Conservation (phyloP, 78 protist genomes). For the Salpingoeca rosetta region DNA sequence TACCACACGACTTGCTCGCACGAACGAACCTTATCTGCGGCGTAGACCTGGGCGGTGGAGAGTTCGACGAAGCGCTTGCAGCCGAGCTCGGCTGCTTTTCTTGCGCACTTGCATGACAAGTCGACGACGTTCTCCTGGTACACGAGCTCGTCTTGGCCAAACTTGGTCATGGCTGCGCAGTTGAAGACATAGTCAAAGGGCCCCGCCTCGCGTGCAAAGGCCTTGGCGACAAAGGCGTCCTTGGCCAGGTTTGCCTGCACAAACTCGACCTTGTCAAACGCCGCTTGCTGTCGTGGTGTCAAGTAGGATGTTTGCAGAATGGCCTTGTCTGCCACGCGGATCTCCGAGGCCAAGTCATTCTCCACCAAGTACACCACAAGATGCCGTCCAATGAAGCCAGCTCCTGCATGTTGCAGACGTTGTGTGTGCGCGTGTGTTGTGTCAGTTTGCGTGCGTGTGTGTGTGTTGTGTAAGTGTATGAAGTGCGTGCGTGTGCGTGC, state of each 20-base stretch:
- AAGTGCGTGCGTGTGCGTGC: no score
- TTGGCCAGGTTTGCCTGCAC: constrained; percentile 65
- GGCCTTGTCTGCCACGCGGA: constrained; percentile 82
- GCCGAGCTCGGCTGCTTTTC: constrained; percentile 51
- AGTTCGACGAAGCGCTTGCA: constrained; percentile 71
- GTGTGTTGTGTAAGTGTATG: background rate
- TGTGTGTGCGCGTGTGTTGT: no score
- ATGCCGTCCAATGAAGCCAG: constrained; percentile 87
- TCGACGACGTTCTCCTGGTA: constrained; percentile 61
- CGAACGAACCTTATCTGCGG: constrained; percentile 32
- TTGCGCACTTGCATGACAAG: constrained; percentile 41
- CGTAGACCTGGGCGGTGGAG: constrained; percentile 84
- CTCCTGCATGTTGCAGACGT: no score
- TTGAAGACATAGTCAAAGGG: constrained; percentile 68
- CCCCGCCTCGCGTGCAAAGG: constrained; percentile 40
- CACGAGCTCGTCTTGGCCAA: constrained; percentile 58
- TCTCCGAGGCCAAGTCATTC: constrained; percentile 32
- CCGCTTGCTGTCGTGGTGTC: constrained; percentile 21
- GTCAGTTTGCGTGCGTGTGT: no score
- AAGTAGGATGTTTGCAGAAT: constrained; percentile 71
- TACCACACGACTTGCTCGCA: background rate
- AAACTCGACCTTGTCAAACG: constrained; percentile 60
- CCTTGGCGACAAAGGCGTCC: constrained; percentile 30
- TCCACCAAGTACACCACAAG: constrained; percentile 68
- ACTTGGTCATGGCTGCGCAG: constrained; percentile 82